Evolutionary conservation across 2,329 filamentous ascomycete species (phyloP).

Genomic region (Talaromyces sp.): DNA sequence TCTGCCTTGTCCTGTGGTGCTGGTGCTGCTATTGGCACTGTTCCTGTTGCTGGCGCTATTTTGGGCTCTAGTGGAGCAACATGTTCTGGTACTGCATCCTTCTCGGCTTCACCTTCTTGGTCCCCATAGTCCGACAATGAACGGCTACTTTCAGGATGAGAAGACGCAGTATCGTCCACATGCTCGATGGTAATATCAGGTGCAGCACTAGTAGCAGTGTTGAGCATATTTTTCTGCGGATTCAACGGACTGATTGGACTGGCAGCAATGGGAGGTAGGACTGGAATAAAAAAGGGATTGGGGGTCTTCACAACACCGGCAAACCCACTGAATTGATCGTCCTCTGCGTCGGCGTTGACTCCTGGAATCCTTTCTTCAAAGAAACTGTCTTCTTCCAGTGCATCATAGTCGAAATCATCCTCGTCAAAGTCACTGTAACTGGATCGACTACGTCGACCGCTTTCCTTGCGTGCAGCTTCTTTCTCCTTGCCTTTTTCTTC

Average conservation of each 20-base stretch:
- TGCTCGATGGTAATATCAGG: not conserved
- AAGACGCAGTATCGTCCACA: not conserved
- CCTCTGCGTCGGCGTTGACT: constrained; percentile 43
- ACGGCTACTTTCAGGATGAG: not conserved
- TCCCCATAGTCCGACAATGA: constrained; percentile 3
- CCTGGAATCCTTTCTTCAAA: constrained; percentile 46
- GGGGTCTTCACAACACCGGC: constrained; percentile 22
- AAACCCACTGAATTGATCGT: constrained; percentile 26
- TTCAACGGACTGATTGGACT: constrained; percentile 26
- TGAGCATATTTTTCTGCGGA: constrained; percentile 12
- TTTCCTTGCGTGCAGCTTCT: constrained; percentile 39
- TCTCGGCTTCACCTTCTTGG: not conserved
- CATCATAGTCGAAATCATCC: constrained; percentile 42
- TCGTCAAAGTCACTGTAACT: constrained; percentile 36
- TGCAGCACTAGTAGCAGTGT: not conserved
- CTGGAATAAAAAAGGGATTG: constrained; percentile 30
- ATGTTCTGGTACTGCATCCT: not conserved
- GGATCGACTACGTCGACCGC: constrained; percentile 23
- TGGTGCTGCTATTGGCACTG: not conserved
- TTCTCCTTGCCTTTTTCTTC: constrained; percentile 59
- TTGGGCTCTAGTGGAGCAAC: not conserved
- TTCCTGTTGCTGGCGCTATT: not conserved
- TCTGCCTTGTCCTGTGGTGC: not conserved
- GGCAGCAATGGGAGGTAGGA: constrained; percentile 30
- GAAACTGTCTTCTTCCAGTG: constrained; percentile 37